Base-by-base conservation (phyloP, 495 filamentous ascomycete genomes). In the Penicillium manginii region DNA sequence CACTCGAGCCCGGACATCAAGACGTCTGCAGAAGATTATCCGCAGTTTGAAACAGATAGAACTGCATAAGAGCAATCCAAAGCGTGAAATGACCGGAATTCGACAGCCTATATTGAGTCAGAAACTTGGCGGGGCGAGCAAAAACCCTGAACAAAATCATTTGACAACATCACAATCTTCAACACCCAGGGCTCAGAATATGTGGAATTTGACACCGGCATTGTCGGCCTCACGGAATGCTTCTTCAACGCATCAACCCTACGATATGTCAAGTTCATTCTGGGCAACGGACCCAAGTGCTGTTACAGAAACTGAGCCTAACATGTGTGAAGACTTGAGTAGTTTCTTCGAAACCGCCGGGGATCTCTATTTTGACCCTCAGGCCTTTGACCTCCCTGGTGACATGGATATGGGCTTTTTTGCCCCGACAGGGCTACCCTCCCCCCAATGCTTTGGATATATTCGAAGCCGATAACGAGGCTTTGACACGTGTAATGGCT, bases 311-410 rank as follows among this genome's bases (percentile, higher is more conserved):
- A 21, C 54, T 1, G 62, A 68, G 32, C 45, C 69, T 0, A 72
- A 71, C 50, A 63, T 57, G 26, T 79, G 74, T 39, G 68, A 74
- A 33, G 75, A 78, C 42, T 54, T 79, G 33, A 79, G 75, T 17
- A 76, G 69, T 52, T 79, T 79, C 60, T 79, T 79, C 57, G 76
- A 78, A 54, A 72, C 75, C 50, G 75, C 76, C 0, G 76, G 76
- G 3, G 73, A 67, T 3, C 58, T 78, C 9, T 77, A 77, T 21
- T 76, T 74, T 49, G 68, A 75, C 48, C 63, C 73, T 18, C 29
- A 48, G 37, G 12, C 59, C 22, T 42, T 59, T 31, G 47, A 62
- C 23, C 21, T 59, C 10, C 17, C 56, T 32, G 47, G 42, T 10
- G 58, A 54, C 19, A 54, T 60, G 50, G 58, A 61, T 37, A 57